Evolutionary conservation across 2,329 filamentous ascomycete genomes (phyloP).

Genomic region (Neophaeococcomyces mojaviensis): DNA sequence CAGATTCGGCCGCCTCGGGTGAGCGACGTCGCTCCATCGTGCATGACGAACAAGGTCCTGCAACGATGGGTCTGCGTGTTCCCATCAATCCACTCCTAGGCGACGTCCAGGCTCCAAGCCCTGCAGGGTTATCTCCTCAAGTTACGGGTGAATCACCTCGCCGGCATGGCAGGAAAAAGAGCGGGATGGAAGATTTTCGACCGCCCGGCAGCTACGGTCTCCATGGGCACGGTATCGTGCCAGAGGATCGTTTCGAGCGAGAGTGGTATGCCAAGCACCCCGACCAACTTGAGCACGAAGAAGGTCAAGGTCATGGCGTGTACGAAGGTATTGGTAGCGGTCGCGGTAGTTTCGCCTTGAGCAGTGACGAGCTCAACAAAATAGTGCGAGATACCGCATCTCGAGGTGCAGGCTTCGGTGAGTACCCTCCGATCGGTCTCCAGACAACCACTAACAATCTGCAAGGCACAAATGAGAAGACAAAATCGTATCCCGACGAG

Average conservation of each 20-base stretch:
- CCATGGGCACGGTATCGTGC: conserved; percentile 72
- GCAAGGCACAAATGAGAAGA: conserved; percentile 56
- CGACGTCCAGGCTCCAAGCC: conserved; percentile 91
- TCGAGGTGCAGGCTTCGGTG: conserved; percentile 47
- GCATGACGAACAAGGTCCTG: conserved; percentile 72
- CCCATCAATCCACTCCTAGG: conserved; percentile 90
- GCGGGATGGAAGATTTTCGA: conserved; percentile 60
- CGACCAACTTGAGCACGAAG: conserved; percentile 66
- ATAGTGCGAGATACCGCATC: conserved; percentile 66
- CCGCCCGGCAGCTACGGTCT: conserved; percentile 90
- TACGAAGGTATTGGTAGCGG: conserved; percentile 54
- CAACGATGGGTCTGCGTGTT: conserved; percentile 84
- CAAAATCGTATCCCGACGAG: conserved; percentile 73
- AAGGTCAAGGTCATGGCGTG: conserved; percentile 48
- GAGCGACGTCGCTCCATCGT: conserved; percentile 49
- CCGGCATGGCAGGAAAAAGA: conserved; percentile 64
- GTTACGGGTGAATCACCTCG: conserved; percentile 28
- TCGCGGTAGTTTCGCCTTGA: conserved; percentile 72
- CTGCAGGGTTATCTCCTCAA: conserved; percentile 43
- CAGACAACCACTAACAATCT: conserved; percentile 11
- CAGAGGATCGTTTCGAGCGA: conserved; percentile 76
- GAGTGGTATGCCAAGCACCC: conserved; percentile 92
- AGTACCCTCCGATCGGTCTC: conserved; percentile 19
- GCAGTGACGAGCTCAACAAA: conserved; percentile 81
- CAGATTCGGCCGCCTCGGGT: conserved; percentile 35